phyloP scores from a whole-genome alignment of 495 filamentous ascomycete genomes.

The Penicillium canescens region DNA sequence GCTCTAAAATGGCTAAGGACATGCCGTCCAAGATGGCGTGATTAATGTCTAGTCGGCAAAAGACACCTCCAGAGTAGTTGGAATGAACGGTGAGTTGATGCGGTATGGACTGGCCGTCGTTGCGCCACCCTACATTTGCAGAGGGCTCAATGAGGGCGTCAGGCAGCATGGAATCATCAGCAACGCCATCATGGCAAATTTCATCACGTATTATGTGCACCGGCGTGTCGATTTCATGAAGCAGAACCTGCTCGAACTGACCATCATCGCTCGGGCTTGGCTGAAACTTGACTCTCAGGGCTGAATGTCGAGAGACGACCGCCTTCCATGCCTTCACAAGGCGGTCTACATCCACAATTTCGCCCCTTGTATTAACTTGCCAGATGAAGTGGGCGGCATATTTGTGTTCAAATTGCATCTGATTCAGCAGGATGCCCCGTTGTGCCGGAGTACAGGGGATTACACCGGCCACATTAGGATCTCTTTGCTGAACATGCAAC shows the following conservation, averaged over 20 bases:
- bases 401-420: not conserved
- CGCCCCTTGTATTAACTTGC: not conserved
- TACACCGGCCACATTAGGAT: not conserved
- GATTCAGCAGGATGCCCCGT: not conserved
- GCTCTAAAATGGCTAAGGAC: not conserved
- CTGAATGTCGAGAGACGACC: not conserved
- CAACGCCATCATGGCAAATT: too few species aligned
- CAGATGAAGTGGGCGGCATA: not conserved
- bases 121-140: slow-evolving; percentile 1
- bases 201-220: too few species aligned
- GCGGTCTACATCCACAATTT: not conserved
- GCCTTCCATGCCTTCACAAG: not conserved
- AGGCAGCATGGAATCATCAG: too few species aligned
- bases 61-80: not conserved
- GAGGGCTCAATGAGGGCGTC: too few species aligned
- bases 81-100: not conserved
- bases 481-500: not conserved
- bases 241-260: slow-evolving; percentile 26
- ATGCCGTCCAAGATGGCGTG: not conserved
- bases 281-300: not conserved
- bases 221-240: slow-evolving; percentile 9
- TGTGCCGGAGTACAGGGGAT: not conserved
- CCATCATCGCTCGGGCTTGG: slow-evolving; percentile 10
- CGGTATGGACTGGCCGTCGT: slow-evolving; percentile 6
- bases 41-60: not conserved